Conservation (phyloP, 345 rosid genomes). For the Melastoma malabathricum region DNA sequence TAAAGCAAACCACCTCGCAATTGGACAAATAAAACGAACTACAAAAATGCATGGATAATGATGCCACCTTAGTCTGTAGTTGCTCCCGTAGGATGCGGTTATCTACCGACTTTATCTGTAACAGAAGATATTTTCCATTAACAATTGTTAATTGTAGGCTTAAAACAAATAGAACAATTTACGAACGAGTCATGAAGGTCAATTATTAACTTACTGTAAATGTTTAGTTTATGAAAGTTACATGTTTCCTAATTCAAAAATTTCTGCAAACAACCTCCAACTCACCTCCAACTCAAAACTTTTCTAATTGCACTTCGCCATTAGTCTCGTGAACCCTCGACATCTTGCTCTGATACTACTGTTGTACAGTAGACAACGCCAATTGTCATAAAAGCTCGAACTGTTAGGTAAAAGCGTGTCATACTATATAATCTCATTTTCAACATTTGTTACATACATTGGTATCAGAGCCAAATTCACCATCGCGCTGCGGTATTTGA, state of each 20-base stretch:
- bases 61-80: constrained; percentile 66
- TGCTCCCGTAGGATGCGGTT: constrained; percentile 97
- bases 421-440: too few relatives aligned
- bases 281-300: constrained; percentile 93
- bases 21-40: background rate
- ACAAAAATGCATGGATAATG: background rate
- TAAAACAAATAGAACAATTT: background rate
- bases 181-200: too few relatives aligned
- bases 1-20: background rate
- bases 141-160: background rate
- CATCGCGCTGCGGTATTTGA: too few relatives aligned
- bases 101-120: constrained; percentile 92
- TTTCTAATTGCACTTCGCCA: constrained; percentile 91
- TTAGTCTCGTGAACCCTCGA: constrained; percentile 74
- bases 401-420: too few relatives aligned
- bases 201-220: too few relatives aligned
- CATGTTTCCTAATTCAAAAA: too few relatives aligned
- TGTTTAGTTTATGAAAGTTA: too few relatives aligned
- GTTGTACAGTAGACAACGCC: too few relatives aligned
- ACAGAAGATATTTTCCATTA: background rate
- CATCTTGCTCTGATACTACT: too few relatives aligned
- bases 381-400: too few relatives aligned
- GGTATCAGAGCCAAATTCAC: too few relatives aligned
- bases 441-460: too few relatives aligned
- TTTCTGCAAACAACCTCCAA: background rate